Evolutionary conservation across 192 early-diverging fungal species (phyloP).

Genomic region (Rhizophlyctis rosea): DNA sequence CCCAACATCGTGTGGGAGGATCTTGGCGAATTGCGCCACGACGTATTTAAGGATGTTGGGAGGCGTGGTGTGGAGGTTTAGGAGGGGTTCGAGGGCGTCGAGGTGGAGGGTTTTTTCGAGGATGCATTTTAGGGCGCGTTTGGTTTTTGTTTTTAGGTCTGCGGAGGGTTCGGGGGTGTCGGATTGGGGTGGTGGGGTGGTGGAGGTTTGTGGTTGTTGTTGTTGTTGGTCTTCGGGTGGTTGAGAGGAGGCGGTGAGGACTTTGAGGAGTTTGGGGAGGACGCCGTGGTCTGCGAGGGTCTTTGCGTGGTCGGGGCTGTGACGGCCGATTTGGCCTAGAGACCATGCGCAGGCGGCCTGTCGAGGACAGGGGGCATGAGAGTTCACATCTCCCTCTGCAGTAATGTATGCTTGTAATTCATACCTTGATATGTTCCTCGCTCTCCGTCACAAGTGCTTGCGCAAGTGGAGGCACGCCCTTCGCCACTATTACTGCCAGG

Average conservation of each 20-base stretch:
- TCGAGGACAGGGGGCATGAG: neutral
- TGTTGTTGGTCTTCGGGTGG: neutral
- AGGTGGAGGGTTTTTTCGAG: constrained; percentile 51
- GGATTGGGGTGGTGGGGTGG: no score
- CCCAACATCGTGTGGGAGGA: constrained; percentile 55
- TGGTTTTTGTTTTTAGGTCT: constrained; percentile 53
- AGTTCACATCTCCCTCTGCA: no score
- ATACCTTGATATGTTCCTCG: constrained; percentile 57
- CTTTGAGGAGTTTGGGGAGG: constrained; percentile 49
- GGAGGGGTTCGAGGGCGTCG: constrained; percentile 52
- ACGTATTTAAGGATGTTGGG: constrained; percentile 57
- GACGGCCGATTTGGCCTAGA: constrained; percentile 58
- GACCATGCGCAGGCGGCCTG: constrained; percentile 57
- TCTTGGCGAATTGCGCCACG: constrained; percentile 55
- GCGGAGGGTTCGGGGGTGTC: constrained; percentile 34
- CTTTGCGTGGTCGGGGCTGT: constrained; percentile 60
- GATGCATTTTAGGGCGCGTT: constrained; percentile 53
- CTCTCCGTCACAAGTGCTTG: constrained; percentile 46
- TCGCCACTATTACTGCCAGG: constrained; percentile 53
- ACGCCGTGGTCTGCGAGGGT: constrained; percentile 51
- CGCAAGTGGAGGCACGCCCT: constrained; percentile 47
- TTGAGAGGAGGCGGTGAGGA: constrained; percentile 31
- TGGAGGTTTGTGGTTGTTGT: no score
- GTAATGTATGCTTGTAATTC: neutral
- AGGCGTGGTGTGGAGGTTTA: constrained; percentile 45